These are phyloP conservation scores for Piloderma croceum DNA, from an alignment of 768 basidiomycete genomes.

Conservation along the genomic window DNA sequence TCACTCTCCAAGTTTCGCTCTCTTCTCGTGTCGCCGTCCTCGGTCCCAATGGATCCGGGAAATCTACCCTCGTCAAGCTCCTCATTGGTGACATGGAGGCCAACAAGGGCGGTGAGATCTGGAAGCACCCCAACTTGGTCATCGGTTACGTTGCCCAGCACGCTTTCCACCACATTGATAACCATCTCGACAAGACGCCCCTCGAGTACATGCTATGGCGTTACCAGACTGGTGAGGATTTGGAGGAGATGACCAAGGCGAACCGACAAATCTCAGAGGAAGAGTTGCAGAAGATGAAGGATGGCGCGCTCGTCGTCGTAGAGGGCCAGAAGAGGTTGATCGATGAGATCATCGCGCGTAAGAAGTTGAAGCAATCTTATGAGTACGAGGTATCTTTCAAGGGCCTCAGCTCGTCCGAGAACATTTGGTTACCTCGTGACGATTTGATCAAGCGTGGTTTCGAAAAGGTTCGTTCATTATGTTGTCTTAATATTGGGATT, in stretches of 20 bases:
- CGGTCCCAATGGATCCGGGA: conserved; percentile 98
- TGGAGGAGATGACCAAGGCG: conserved; percentile 95
- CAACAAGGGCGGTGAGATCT: conserved; percentile 94
- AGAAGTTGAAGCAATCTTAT: conserved; percentile 99
- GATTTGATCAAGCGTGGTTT: conserved; percentile 97
- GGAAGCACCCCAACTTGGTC: conserved; percentile 99
- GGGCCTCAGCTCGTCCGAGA: conserved; percentile 91
- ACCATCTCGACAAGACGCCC: conserved; percentile 97
- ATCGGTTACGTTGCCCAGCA: conserved; percentile 99
- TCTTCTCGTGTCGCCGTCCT: conserved; percentile 98
- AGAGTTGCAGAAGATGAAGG: conserved; percentile 95
- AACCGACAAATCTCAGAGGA: conserved; percentile 81
- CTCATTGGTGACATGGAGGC: conserved; percentile 95
- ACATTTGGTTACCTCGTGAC: conserved; percentile 95
- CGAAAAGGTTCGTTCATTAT: conserved; percentile 61
- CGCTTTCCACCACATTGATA: conserved; percentile 99
- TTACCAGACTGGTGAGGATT: conserved; percentile 98
- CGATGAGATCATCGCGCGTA: conserved; percentile 84
- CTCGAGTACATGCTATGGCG: conserved; percentile 99
- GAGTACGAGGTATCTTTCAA: conserved; percentile 99
- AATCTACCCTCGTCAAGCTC: conserved; percentile 94
- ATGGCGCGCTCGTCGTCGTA: conserved; percentile 76
- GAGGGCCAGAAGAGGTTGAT: conserved; percentile 95
- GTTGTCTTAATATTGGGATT: not conserved
- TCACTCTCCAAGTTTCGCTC: conserved; percentile 93